These are phyloP conservation scores for Pholiota adiposa DNA, from an alignment of 1,284 basidiomycete genomes.

Conservation along the genomic window DNA sequence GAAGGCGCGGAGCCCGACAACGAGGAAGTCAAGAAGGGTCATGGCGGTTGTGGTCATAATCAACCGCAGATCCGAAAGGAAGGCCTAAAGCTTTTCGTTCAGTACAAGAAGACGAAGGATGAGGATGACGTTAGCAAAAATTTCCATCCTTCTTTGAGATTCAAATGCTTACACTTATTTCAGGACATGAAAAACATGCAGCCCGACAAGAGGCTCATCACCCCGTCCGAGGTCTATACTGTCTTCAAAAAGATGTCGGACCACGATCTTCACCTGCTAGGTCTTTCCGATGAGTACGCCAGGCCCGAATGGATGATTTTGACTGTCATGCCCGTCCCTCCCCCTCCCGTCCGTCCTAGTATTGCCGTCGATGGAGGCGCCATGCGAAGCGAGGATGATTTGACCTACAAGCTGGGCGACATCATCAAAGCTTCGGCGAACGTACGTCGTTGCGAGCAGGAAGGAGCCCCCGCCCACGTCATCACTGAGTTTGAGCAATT, in stretches of 20 bases:
- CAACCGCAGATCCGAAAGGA: conserved; percentile 96
- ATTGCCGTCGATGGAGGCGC: conserved; percentile 96
- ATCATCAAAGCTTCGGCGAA: conserved; percentile 96
- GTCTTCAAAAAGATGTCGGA: conserved; percentile 94
- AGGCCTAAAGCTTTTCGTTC: conserved; percentile 94
- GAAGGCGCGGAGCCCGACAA: conserved; percentile 79
- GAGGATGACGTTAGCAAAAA: conserved; percentile 82
- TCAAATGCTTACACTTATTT: conserved; percentile 25
- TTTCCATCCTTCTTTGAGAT: conserved; percentile 16
- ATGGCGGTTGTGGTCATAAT: conserved; percentile 94
- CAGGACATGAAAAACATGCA: conserved; percentile 86
- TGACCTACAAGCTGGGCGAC: conserved; percentile 98
- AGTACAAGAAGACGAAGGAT: conserved; percentile 92
- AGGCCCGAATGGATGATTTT: conserved; percentile 99
- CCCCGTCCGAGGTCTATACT: conserved; percentile 89
- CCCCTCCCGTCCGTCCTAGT: conserved; percentile 96
- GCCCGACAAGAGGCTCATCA: conserved; percentile 89
- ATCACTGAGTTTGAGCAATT: conserved; percentile 97
- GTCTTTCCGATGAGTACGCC: conserved; percentile 94
- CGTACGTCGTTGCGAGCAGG: conserved; percentile 92
- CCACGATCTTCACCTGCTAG: conserved; percentile 89
- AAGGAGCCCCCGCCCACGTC: conserved; percentile 96
- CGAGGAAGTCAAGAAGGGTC: conserved; percentile 81
- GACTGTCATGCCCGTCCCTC: conserved; percentile 96
- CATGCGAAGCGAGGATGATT: conserved; percentile 96